A percentile compares a stretch with the other conserved stretches of the same genome.
Evolutionary conservation across 148 eudicot genomes (phyloP).

Genomic region (Gaultheria prostrata): DNA sequence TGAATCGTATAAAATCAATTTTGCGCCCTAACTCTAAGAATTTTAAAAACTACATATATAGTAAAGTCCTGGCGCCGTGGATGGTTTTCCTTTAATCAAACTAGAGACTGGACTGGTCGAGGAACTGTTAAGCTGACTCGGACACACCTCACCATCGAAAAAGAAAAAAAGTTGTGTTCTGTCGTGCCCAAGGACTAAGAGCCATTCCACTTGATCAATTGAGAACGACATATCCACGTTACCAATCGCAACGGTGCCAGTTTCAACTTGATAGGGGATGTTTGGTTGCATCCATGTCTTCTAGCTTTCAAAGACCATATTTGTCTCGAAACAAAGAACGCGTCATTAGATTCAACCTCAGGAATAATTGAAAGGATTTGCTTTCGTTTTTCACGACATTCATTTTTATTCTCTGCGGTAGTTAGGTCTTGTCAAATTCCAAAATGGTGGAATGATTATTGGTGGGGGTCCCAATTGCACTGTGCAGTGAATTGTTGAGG

Average conservation of each 20-base stretch:
- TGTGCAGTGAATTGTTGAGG: background rate
- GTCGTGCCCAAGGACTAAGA: background rate
- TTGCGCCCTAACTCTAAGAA: too few species aligned
- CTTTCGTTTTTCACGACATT: background rate
- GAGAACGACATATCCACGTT: conserved; percentile 8
- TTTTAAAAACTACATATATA: too few species aligned
- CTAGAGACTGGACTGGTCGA: too few species aligned
- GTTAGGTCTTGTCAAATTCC: conserved; percentile 4
- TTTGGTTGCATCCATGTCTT: conserved; percentile 10
- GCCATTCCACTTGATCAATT: conserved; percentile 2
- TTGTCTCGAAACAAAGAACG: background rate
- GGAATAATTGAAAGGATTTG: background rate
- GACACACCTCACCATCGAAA: too few species aligned
- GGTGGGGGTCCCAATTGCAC: conserved; percentile 3
- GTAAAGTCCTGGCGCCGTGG: too few species aligned
- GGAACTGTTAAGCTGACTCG: too few species aligned
- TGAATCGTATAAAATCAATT: too few species aligned
- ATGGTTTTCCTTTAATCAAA: too few species aligned
- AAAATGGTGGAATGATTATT: background rate
- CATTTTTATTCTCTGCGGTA: conserved; percentile 2
- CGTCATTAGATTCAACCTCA: background rate
- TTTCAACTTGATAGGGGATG: background rate
- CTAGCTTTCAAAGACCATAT: background rate
- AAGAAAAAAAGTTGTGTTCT: background rate
- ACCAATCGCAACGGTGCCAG: background rate